phyloP scores from a whole-genome alignment of 2,329 filamentous ascomycete genomes.

The Endoconidiophora polonica region DNA sequence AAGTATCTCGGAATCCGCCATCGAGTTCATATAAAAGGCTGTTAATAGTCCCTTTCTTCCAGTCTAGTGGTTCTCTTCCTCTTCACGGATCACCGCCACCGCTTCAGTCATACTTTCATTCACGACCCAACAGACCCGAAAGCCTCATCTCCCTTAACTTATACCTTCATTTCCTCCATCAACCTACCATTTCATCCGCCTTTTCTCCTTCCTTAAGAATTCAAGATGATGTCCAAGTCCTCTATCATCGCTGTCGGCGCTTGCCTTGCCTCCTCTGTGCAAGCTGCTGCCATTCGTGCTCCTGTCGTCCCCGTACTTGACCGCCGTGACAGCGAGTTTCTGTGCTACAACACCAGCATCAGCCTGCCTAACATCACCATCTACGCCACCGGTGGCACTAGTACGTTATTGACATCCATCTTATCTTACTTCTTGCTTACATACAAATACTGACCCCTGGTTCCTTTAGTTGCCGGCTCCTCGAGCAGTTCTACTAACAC shows the following conservation, averaged over 20 bases:
- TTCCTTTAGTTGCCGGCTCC: constrained; percentile 28
- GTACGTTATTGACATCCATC: neutral
- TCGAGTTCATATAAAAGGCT: too few relatives aligned
- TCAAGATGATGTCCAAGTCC: constrained; percentile 6
- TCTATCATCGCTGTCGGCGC: constrained; percentile 1
- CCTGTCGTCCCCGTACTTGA: neutral
- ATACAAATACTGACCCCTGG: neutral
- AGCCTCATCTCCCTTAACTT: neutral
- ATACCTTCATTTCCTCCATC: neutral
- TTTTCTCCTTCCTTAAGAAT: neutral
- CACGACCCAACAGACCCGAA: neutral
- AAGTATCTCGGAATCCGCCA: too few relatives aligned
- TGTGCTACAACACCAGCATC: constrained; percentile 22
- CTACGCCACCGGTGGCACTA: constrained; percentile 41
- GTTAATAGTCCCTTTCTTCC: too few relatives aligned
- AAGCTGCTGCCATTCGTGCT: constrained; percentile 3
- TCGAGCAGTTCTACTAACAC: constrained; percentile 30
- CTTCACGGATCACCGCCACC: too few relatives aligned
- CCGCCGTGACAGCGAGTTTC: constrained; percentile 12
- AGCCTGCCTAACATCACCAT: constrained; percentile 38
- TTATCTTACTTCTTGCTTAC: neutral
- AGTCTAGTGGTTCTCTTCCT: too few relatives aligned
- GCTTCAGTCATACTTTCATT: too few relatives aligned
- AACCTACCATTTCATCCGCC: neutral
- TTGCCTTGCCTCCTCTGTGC: constrained; percentile 2